Conservation (phyloP, 2,329 filamentous ascomycete genomes). For the Anthostomella pinea region DNA sequence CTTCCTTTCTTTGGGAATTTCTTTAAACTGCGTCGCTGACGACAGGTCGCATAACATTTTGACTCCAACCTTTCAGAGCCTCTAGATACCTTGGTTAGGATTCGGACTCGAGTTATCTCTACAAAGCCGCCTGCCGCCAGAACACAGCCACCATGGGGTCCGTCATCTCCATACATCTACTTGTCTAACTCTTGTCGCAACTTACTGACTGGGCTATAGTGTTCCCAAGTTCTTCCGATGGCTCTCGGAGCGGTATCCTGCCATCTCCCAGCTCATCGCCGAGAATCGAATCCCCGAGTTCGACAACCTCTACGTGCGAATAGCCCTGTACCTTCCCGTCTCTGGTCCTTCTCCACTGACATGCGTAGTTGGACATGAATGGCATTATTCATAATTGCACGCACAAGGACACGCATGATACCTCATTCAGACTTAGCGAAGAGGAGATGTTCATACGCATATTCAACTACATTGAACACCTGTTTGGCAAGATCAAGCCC, state of each 20-base stretch:
- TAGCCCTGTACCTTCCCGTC: slow-evolving; percentile 14
- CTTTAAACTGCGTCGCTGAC: not conserved
- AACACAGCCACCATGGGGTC: slow-evolving; percentile 23
- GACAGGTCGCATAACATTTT: too few relatives aligned
- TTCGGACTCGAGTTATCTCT: too few relatives aligned
- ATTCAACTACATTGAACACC: slow-evolving; percentile 99
- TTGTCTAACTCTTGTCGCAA: not conserved
- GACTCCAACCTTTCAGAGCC: too few relatives aligned
- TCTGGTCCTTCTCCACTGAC: slow-evolving; percentile 24
- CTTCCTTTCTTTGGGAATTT: not conserved
- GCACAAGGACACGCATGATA: slow-evolving; percentile 91
- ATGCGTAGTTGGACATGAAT: slow-evolving; percentile 82
- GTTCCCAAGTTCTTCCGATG: slow-evolving; percentile 94
- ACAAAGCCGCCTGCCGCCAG: slow-evolving; percentile 1
- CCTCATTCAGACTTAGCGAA: slow-evolving; percentile 88
- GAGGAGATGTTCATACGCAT: slow-evolving; percentile 99
- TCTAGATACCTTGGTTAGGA: too few relatives aligned
- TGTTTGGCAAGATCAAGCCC: slow-evolving; percentile 98
- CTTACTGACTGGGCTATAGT: slow-evolving; percentile 37
- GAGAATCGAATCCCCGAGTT: slow-evolving; percentile 99
- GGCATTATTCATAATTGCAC: slow-evolving; percentile 99
- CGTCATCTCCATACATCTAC: slow-evolving; percentile 4
- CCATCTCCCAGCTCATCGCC: slow-evolving; percentile 96
- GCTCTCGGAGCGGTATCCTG: slow-evolving; percentile 98
- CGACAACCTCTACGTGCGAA: slow-evolving; percentile 82